A percentile compares a stretch with the other conserved stretches of the same genome.
Evolutionary conservation across 2,329 filamentous ascomycete species (phyloP).

Genomic region (Colletotrichum eremochloae): DNA sequence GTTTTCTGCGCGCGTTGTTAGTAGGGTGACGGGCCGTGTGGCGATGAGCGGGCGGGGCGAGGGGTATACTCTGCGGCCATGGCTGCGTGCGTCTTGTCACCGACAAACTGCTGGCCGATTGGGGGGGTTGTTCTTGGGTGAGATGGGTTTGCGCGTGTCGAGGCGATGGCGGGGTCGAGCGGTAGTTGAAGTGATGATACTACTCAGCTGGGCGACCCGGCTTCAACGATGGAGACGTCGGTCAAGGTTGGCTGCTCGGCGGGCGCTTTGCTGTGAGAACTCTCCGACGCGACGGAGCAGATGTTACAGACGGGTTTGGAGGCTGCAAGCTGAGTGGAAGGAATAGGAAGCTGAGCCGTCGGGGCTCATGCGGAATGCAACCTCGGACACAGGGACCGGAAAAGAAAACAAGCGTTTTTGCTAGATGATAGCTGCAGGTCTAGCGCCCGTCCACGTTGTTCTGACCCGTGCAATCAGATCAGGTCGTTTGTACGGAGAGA

Average conservation of each 20-base stretch:
- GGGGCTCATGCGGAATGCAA: background rate
- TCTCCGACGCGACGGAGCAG: constrained; percentile 10
- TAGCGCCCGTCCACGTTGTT: background rate
- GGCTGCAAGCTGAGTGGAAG: background rate
- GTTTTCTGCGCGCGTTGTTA: constrained; percentile 9
- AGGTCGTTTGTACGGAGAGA: background rate
- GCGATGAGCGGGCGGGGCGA: background rate
- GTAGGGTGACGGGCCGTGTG: background rate
- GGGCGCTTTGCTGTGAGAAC: constrained; percentile 3
- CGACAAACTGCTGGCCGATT: background rate
- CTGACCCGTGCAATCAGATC: constrained; percentile 5
- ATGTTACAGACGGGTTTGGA: constrained; percentile 38
- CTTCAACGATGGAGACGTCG: background rate
- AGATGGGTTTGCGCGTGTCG: background rate
- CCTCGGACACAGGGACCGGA: background rate
- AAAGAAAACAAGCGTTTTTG: background rate
- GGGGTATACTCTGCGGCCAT: constrained; percentile 36
- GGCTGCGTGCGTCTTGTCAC: background rate
- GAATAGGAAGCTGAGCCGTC: background rate
- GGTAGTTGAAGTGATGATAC: background rate
- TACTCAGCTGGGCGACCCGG: background rate
- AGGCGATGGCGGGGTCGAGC: background rate
- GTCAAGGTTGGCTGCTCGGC: too few species aligned
- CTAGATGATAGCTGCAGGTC: background rate
- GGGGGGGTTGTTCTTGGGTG: background rate